Evolutionary conservation across 768 basidiomycete species (phyloP), one percentile per base, ranked within the genome.

Genomic region (Goffeauzyma gilvescens): DNA sequence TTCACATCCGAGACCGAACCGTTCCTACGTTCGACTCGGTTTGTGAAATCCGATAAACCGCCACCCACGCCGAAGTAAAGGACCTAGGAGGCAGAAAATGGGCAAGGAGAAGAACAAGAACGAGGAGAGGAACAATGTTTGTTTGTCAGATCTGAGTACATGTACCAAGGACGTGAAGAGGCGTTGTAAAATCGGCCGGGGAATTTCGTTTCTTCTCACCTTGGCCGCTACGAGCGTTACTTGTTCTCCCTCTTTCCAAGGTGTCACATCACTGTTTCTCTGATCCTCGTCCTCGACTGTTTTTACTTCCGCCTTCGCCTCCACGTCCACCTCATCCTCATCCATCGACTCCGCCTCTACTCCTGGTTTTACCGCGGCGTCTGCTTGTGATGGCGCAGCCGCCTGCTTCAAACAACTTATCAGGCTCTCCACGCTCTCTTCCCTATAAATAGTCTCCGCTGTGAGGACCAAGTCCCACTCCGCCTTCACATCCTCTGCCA

Each of bases 11-110:
- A 68, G 1, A 76, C 72, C 22, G 48, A 60, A 0, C 73, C 76
- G 5, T 57, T 62, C 14, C 57, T 51, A 22, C 55, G 62, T 46
- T 71, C 64, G 2, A 85, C 71, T 5, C 68, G 69, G 21, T 64
- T 57, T n/a, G 74, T 59, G 52, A 90, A 90, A 46, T 78, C 81
- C 10, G 71, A 62, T 21, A 89, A 66, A 6, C 87, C 83, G 0
- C 90, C 89, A 1, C 87, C 89, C 4, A 95, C 85, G 6, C 90
- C 90, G 60, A 96, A 95, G 59, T 95, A 95, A 15, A 95, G 63
- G 12, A 85, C 50, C 59, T 58, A 31, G 10, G 21, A 17, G 21
- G n/a, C n/a, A n/a, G n/a, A n/a, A n/a, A n/a, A n/a, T n/a, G n/a
- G n/a, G n/a, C n/a, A n/a, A n/a, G n/a, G n/a, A n/a, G n/a, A n/a